Evolutionary conservation across 2,329 filamentous ascomycete genomes (phyloP), one percentile per base, ranked within the genome.

Genomic region (Fusarium dlaminii): DNA sequence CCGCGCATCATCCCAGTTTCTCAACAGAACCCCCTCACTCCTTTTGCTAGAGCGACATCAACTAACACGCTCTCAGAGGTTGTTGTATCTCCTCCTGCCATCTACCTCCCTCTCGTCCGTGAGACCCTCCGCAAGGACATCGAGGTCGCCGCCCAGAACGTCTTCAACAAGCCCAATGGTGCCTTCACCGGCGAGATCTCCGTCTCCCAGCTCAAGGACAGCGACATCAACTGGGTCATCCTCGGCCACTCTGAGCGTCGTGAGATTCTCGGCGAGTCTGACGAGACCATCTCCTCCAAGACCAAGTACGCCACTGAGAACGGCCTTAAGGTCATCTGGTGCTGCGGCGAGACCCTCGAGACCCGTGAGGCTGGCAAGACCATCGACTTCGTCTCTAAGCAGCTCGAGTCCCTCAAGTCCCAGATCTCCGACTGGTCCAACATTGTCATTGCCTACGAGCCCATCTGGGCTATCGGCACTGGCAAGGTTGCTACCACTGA

Each of bases 171-270:
- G 90, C 94, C 95, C 83, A 95, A 96, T 84, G 96, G 96, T 79
- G 96, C 96, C 79, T 98, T 93, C 89, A 99, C 96, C 40, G 96
- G 96, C 81, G 96, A 99, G 88, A 96, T 98, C 87, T 95, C 93
- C 76, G 95, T 95, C 75, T 87, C 92, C 72, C 96, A 98, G 88
- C 91, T 99, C 80, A 92, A 93, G 86, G 96, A 98, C 85, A 91
- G 89, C 86, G 91, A 91, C 82, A 93, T 98, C 85, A 90, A 90
- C 81, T 99, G 96, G 96, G 89, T 92, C 72, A 92, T 99, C 80
- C 89, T 98, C 70, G 96, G 96, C 77, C 96, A 99, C 90, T 96
- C 93, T 72, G 96, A 99, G 90, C 93, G 96, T 79, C 93, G 96
- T 79, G 94, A 94, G 62, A 91, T 98, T 83, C 89, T 98, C 74